Conservation (phyloP, 768 basidiomycete species). For the Nidula microcarpa region DNA sequence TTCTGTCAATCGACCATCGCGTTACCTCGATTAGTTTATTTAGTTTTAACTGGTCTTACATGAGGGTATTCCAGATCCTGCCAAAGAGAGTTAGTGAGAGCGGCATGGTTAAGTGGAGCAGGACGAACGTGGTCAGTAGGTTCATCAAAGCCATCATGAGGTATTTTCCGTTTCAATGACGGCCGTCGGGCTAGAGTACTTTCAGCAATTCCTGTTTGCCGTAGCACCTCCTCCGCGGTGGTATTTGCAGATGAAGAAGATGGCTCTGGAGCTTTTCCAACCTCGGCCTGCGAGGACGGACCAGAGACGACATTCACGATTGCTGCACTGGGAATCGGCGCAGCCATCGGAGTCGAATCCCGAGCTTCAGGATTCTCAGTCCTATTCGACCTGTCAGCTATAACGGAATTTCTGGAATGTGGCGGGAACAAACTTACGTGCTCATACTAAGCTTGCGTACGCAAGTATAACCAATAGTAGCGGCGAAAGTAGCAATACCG, state of each 20-base stretch:
- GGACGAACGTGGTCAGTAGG: constrained; percentile 15
- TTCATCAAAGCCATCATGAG: constrained; percentile 31
- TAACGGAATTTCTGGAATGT: neutral
- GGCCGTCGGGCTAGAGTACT: constrained; percentile 9
- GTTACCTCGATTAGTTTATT: neutral
- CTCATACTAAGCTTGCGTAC: constrained; percentile 33
- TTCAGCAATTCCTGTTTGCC: neutral
- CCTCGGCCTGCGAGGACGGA: neutral
- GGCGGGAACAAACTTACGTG: constrained; percentile 19
- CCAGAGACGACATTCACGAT: no score
- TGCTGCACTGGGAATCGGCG: no score
- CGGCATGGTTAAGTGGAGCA: neutral
- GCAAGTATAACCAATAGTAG: constrained; percentile 56
- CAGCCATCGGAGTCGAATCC: no score
- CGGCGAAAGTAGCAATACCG: constrained; percentile 58
- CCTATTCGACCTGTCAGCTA: neutral
- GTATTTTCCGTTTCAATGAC: constrained; percentile 28
- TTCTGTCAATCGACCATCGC: constrained; percentile 25
- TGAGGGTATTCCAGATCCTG: constrained; percentile 41
- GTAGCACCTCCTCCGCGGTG: neutral
- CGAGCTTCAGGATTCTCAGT: neutral
- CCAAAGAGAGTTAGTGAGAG: constrained; percentile 7
- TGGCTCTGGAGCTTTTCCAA: neutral
- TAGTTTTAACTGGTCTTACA: constrained; percentile 20
- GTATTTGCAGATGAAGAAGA: neutral